Base-by-base conservation (phyloP, 1,284 basidiomycete genomes). In the Rhodofomes roseus region DNA sequence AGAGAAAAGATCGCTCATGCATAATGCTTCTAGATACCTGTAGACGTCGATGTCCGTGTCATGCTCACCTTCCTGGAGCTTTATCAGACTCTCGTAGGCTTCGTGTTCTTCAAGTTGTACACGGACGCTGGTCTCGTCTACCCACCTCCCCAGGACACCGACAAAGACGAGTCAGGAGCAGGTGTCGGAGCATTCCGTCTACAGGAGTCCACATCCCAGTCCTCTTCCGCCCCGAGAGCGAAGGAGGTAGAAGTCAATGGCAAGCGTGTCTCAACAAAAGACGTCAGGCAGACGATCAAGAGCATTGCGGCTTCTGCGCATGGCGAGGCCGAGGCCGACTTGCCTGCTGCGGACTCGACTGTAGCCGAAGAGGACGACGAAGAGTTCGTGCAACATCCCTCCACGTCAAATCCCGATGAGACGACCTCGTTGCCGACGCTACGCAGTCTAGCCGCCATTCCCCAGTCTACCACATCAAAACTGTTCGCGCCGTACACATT, bases 61-160 rank as follows among this genome's bases (percentile, higher is more conserved):
- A 97, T 99, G 90, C 78, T 98, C 66, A 99, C 97, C 12, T 99
- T 99, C 82, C 79, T 99, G 70, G 97, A 99, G 75, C 84, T 99
- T 9, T 99, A 99, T 77, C 96, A 99, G 77, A 99, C 96, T 1
- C 78, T 98, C 14, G 86, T 98, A 50, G 93, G 95, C 20, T 99
- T 99, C 70, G 91, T 96, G 14, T 89, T 98, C 70, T 99, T 95
- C 86, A 98, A 98, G 77, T 85, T 99, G 23, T 99, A 96, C 78
- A 90, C 92, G n/a, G 95, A 98, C 70, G 85, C 85, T 56, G 93
- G 93, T 66, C 82, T 99, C 43, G 87, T 96, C 39, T 99, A 99
- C 72, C 97, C 97, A 23, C 97, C 97, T 2, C 92, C 93, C 23
- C 75, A 98, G 58, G 95, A 99, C 70, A 72, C 79, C 22, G 83